phyloP scores from a whole-genome alignment of 441 rosid species.

The Populus hybrid region DNA sequence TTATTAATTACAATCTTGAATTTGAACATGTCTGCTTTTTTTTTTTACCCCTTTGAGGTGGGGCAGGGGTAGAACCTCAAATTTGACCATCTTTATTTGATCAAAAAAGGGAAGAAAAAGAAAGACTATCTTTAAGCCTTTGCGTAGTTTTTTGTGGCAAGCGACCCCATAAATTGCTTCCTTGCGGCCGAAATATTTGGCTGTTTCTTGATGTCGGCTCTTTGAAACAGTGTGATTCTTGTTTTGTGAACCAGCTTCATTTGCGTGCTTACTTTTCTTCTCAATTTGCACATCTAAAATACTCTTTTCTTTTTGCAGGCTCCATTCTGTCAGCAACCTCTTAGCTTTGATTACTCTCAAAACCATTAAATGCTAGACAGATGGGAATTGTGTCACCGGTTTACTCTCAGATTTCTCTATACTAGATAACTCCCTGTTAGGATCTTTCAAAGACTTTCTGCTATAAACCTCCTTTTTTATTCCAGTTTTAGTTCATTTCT shows the following conservation, averaged over 20 bases:
- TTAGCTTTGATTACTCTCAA: slow-evolving; percentile 75
- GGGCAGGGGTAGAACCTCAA: not conserved
- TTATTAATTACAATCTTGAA: not conserved
- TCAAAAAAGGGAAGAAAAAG: not conserved
- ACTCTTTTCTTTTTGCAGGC: slow-evolving; percentile 40
- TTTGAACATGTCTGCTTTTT: not conserved
- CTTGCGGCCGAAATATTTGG: not conserved
- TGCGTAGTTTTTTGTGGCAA: not conserved
- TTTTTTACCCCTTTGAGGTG: not conserved
- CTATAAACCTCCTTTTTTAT: slow-evolving; percentile 12
- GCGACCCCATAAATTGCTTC: not conserved
- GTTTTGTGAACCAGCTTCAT: too few species aligned
- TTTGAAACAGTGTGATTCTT: too few species aligned
- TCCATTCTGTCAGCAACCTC: slow-evolving; percentile 79
- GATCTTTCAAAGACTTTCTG: slow-evolving; percentile 2
- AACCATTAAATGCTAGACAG: slow-evolving; percentile 39
- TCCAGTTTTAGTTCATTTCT: slow-evolving; percentile 18
- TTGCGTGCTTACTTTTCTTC: too few species aligned
- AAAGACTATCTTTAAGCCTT: not conserved
- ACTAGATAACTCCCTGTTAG: slow-evolving; percentile 21
- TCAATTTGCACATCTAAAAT: too few species aligned
- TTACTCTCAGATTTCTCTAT: slow-evolving; percentile 20
- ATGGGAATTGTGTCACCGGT: slow-evolving; percentile 17
- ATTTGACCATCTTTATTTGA: not conserved
- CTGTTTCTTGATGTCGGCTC: not conserved